Conservation (phyloP, 108 stramenopile genomes). For the Pseudonitzschia multiseries region DNA sequence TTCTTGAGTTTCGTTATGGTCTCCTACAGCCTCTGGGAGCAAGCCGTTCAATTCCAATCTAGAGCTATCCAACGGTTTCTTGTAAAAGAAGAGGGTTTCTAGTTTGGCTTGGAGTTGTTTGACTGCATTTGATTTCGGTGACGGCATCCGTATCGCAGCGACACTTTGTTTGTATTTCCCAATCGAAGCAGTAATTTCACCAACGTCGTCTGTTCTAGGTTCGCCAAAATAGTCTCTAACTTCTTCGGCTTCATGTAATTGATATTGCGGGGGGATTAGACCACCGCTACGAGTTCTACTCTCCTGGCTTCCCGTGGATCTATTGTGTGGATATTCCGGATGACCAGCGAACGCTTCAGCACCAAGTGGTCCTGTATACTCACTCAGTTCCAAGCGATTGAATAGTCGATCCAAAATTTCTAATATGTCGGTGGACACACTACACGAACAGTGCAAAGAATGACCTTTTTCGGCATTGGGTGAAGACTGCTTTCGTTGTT, state of each 20-base stretch:
- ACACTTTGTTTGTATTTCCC: conserved; percentile 2
- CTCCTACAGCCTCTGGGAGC: not conserved
- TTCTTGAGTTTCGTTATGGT: not conserved
- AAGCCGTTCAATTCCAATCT: not conserved
- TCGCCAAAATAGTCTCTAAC: not conserved
- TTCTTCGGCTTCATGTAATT: not conserved
- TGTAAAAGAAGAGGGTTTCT: not conserved
- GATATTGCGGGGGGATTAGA: not conserved
- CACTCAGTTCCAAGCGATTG: conserved; percentile 31
- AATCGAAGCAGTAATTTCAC: not conserved
- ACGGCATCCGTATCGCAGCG: conserved; percentile 7
- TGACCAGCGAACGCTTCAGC: conserved; percentile 46
- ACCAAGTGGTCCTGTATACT: conserved; percentile 45
- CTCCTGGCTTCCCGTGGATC: not conserved
- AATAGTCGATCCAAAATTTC: conserved; percentile 27
- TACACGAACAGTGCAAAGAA: conserved; percentile 23
- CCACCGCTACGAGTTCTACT: no score
- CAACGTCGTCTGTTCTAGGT: not conserved
- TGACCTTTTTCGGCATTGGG: not conserved
- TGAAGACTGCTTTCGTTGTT: not conserved
- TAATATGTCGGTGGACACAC: conserved; percentile 29
- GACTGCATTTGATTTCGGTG: not conserved
- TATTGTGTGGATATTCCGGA: conserved; percentile 24
- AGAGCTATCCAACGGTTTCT: not conserved
- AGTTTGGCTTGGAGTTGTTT: not conserved